These are phyloP conservation scores for Trichoderma sp. DNA, from an alignment of 2,329 filamentous ascomycete species.

Conservation along the genomic window DNA sequence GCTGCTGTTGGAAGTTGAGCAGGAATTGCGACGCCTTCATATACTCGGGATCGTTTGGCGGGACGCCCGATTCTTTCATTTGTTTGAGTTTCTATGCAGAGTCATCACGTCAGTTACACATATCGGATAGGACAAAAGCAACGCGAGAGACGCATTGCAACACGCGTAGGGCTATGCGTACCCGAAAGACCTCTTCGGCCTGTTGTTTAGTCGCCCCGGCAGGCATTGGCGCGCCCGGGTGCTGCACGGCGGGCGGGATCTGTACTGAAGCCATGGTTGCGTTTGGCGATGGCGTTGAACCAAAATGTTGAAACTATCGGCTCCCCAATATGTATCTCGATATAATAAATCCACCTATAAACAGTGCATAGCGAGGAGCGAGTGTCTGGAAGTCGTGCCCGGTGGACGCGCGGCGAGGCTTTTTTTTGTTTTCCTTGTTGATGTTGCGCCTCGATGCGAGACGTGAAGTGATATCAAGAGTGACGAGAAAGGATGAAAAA, in stretches of 20 bases:
- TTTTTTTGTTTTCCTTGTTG: conserved; percentile 27
- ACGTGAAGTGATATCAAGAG: conserved; percentile 5
- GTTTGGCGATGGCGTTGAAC: conserved; percentile 33
- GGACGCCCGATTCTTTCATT: conserved; percentile 84
- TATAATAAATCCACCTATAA: conserved; percentile 36
- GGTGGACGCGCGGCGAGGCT: conserved; percentile 35
- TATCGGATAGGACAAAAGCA: neutral
- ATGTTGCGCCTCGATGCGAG: conserved; percentile 32
- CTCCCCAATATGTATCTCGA: conserved; percentile 35
- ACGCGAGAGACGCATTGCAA: conserved; percentile 9
- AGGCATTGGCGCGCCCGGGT: conserved; percentile 65
- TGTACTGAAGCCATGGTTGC: conserved; percentile 80
- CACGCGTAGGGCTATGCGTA: conserved; percentile 46
- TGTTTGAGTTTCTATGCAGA: conserved; percentile 75
- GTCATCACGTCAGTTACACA: neutral
- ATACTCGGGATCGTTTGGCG: conserved; percentile 82
- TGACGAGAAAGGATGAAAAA: conserved; percentile 13
- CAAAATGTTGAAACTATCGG: conserved; percentile 29
- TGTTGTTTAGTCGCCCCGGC: conserved; percentile 74
- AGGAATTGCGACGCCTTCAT: conserved; percentile 81
- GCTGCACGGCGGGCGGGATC: conserved; percentile 68
- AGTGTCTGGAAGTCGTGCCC: conserved; percentile 13
- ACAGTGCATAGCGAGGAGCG: conserved; percentile 47
- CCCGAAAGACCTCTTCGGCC: conserved; percentile 73
- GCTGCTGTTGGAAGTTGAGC: conserved; percentile 69